Base-by-base conservation (phyloP, 2,329 filamentous ascomycete genomes). In the Cladosporium sp. region DNA sequence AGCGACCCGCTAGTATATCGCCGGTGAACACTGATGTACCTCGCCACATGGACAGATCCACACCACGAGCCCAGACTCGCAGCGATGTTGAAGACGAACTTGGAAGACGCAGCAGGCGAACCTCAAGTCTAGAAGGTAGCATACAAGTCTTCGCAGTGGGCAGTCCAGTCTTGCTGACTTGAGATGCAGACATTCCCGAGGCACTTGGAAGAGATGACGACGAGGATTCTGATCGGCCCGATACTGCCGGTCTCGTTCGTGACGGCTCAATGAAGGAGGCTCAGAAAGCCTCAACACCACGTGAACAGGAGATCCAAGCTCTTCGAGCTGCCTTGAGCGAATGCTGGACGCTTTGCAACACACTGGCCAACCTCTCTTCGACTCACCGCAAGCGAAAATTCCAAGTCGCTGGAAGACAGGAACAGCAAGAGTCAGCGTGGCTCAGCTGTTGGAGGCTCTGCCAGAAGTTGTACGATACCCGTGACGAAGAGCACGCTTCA, bases 291-390 rank as follows among this genome's bases (percentile, higher is more conserved):
- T 52, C 60, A 4, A 57, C 66, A 9, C 58, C 59, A 80, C 66
- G 79, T 80, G 78, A 82, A n/a, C 78, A 84, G 56, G 87, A 91
- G 66, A 77, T 90, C 22, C 77, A 75, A 24, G 87, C 88, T 7
- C 77, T 96, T n/a, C 84, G 84, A 61, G 84, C 84, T 28, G 90
- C 91, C 2, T 78, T 97, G 15, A 84, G 88, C 61, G 90, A 96
- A 75, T 96, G 91, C 73, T 97, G 92, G 92, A 95, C 88, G 0
- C 77, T 97, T 13, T 97, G 92, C 76, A 97, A 96, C 69, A 96
- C 91, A 0, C 77, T 97, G 32, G 90, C 91, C 20, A 90, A 83
- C 62, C 79, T 96, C 17, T 96, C 91, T 71, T 92, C 89, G 17
- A 88, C 88, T 62, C 90, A 96, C 68, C 85, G 91, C 25, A 83